These are phyloP conservation scores for Cercospora beticola DNA, from an alignment of 2,329 filamentous ascomycete species.

Conservation along the genomic window DNA sequence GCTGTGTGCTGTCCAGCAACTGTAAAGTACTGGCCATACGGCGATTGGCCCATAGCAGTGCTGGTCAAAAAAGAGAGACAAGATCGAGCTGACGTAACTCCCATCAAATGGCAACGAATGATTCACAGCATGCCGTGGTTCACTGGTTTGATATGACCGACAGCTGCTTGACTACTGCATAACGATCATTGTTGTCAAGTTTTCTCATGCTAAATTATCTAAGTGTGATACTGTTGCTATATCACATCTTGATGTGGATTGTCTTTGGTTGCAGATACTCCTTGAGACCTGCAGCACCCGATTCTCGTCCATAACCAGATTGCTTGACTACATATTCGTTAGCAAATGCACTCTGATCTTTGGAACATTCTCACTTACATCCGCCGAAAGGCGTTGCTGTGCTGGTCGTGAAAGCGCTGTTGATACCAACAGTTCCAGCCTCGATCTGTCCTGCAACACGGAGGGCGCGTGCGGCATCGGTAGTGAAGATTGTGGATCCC, in stretches of 20 bases:
- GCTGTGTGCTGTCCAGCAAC: too few species aligned
- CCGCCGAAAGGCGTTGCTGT: slow-evolving; percentile 16
- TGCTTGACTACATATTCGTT: slow-evolving; percentile 12
- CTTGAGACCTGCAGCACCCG: slow-evolving; percentile 13
- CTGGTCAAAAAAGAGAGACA: too few species aligned
- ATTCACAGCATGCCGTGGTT: background rate
- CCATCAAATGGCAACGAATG: background rate
- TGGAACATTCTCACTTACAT: background rate
- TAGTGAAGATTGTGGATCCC: slow-evolving; percentile 68
- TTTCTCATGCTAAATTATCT: too few species aligned
- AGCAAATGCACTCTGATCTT: background rate
- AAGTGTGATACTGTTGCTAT: background rate
- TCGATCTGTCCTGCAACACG: slow-evolving; percentile 51
- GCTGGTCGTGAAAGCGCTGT: background rate
- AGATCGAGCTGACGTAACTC: too few species aligned
- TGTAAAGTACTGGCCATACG: too few species aligned
- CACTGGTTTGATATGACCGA: background rate
- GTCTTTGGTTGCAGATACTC: background rate
- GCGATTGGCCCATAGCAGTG: too few species aligned
- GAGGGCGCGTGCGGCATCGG: slow-evolving; percentile 55
- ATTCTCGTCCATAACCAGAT: slow-evolving; percentile 20
- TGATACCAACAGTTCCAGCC: slow-evolving; percentile 47
- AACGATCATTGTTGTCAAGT: background rate
- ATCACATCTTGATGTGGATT: background rate
- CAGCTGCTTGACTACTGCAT: background rate